These are phyloP conservation scores for Jaltomata sinuosa DNA, from an alignment of 257 asterid species.

Conservation along the genomic window DNA sequence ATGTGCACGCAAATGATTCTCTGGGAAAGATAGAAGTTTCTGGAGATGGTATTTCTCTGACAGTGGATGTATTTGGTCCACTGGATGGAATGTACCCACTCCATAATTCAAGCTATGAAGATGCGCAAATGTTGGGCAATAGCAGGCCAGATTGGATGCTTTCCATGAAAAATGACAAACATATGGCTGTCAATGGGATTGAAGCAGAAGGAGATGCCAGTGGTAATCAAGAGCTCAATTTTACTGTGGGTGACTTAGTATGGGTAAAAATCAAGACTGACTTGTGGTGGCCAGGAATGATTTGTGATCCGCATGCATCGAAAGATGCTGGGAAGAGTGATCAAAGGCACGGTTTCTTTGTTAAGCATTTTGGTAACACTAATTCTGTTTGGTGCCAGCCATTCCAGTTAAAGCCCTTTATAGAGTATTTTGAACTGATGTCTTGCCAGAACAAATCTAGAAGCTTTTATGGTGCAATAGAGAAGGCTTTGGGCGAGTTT, in stretches of 20 bases:
- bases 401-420: slow-evolving; percentile 59
- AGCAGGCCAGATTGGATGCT: neutral
- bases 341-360: slow-evolving; percentile 26
- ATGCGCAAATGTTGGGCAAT: neutral
- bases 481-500: slow-evolving; percentile 50
- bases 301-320: slow-evolving; percentile 36
- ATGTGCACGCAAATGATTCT: slow-evolving; percentile 22
- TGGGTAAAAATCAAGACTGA: slow-evolving; percentile 60
- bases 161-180: neutral
- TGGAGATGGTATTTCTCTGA: slow-evolving; percentile 40
- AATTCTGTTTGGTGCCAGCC: slow-evolving; percentile 33
- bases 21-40: slow-evolving; percentile 31
- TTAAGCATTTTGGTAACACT: slow-evolving; percentile 46
- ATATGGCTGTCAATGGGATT: slow-evolving; percentile 7
- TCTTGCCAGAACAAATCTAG: slow-evolving; percentile 32
- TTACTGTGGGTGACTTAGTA: slow-evolving; percentile 52
- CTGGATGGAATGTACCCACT: slow-evolving; percentile 22
- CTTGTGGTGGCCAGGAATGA: slow-evolving; percentile 85
- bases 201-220: neutral
- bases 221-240: slow-evolving; percentile 17
- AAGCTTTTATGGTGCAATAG: slow-evolving; percentile 46
- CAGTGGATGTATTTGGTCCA: slow-evolving; percentile 69
- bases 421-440: slow-evolving; percentile 42
- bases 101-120: slow-evolving; percentile 1
- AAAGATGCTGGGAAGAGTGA: slow-evolving; percentile 15